Base-by-base conservation (phyloP, 805 yeast genomes). In the Kregervanrija pseudodelftensis region DNA sequence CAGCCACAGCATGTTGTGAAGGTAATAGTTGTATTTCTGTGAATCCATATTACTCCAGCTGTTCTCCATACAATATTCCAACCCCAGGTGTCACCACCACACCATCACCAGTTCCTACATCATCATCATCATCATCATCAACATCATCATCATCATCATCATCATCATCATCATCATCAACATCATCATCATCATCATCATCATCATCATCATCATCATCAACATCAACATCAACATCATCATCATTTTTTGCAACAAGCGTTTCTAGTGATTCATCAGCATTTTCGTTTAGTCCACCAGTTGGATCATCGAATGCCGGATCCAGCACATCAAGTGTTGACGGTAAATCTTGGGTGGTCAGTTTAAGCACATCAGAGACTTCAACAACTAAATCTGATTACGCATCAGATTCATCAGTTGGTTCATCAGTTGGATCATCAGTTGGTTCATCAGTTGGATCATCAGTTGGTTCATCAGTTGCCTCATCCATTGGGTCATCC, bases 141-240 rank as follows among this genome's bases (percentile, higher is more conserved):
- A 30, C 41, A 32, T 14, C 51, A 11, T 15, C 46, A n/a, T 14
- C 34, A 8, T 30, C 30, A n/a, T 35, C 33, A 34, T 22, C 40
- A 7, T 40, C 47, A 30, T n/a, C 33, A 16, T 22, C 8, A 36
- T 33, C 41, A 28, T 30, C 35, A 30, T 33, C 45, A 3, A 16
- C 48, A 28, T 22, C 49, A n/a, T 10, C 36, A 17, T 7, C 35
- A 16, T n/a, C 17, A 4, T 33, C 39, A 16, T 15, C 41, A 17
- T 33, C 35, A 4, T 33, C 35, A 4, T 4, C 14, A n/a, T 4
- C 40, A 11, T 15, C 38, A 5, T 15, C 43, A 31, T 11, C 30
- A 7, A 10, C 39, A 8, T 5, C 31, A 28, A 30, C 44, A 15
- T 13, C 41, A 28, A n/a, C n/a, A n/a, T 4, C 15, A 11, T n/a